Evolutionary conservation across 1,139 yeast genomes (phyloP).

Genomic region (Candida sojae): DNA sequence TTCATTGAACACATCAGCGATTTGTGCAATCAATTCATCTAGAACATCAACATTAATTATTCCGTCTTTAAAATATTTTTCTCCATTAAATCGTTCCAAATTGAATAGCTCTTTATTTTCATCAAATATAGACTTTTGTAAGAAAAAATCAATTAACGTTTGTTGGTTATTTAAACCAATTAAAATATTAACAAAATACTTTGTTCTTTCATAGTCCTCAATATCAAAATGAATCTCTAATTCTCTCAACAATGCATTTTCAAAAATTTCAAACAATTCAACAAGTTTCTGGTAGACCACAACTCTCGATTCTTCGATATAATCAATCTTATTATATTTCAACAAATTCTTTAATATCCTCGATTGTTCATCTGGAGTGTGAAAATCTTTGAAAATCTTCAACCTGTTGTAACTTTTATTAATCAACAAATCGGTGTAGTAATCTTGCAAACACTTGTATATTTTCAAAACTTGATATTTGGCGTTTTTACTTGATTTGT

Average conservation of each 20-base stretch:
- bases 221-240: constrained; percentile 62
- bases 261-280: constrained; percentile 69
- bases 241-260: constrained; percentile 71
- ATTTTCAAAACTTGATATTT: constrained; percentile 44
- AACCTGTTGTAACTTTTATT: constrained; percentile 50
- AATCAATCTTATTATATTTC: constrained; percentile 40
- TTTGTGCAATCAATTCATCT: constrained; percentile 24
- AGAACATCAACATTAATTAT: constrained; percentile 21
- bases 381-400: constrained; percentile 47
- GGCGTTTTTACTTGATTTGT: constrained; percentile 44
- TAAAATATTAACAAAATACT: constrained; percentile 36
- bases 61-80: constrained; percentile 20
- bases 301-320: constrained; percentile 31
- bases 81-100: constrained; percentile 24
- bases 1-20: constrained; percentile 37
- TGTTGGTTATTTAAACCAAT: constrained; percentile 38
- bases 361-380: constrained; percentile 53
- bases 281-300: constrained; percentile 49
- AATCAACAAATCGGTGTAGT: constrained; percentile 48
- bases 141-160: constrained; percentile 47
- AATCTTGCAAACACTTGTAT: constrained; percentile 42
- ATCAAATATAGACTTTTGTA: constrained; percentile 47
- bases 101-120: constrained; percentile 34
- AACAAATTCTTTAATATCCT: constrained; percentile 41
- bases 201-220: constrained; percentile 44